These are phyloP conservation scores for Knoxia roxburghii DNA, from an alignment of 257 asterid species.

Conservation along the genomic window DNA sequence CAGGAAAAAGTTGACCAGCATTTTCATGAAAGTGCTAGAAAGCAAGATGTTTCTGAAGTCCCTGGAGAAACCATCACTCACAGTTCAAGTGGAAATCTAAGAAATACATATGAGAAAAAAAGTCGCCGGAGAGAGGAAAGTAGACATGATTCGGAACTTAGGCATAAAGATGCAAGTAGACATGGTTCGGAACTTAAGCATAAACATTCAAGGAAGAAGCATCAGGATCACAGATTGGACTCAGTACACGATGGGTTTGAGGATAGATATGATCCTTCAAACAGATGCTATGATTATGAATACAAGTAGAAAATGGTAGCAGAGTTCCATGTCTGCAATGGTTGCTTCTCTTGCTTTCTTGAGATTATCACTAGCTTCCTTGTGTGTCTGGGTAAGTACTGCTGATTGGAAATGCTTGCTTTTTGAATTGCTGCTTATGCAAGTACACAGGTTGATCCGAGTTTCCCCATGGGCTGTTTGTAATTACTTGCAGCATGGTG, in stretches of 20 bases:
- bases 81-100: conserved; percentile 31
- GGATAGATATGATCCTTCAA: conserved; percentile 72
- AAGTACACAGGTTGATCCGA: conserved; percentile 22
- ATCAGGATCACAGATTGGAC: conserved; percentile 22
- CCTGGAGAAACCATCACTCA: conserved; percentile 26
- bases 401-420: conserved; percentile 2
- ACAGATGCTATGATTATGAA: conserved; percentile 26
- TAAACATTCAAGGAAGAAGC: conserved; percentile 30
- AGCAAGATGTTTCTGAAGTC: conserved; percentile 23
- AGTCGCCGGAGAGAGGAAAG: conserved; percentile 39
- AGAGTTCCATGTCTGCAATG: background rate
- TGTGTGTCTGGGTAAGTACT: conserved; percentile 37
- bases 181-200: conserved; percentile 31
- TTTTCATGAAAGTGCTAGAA: conserved; percentile 22
- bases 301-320: conserved; percentile 7
- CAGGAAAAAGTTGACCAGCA: conserved; percentile 22
- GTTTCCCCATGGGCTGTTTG: conserved; percentile 17
- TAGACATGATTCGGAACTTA: conserved; percentile 31
- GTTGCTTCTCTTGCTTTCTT: background rate
- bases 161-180: conserved; percentile 28
- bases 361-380: conserved; percentile 19
- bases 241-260: conserved; percentile 35
- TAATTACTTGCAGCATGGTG: conserved; percentile 51
- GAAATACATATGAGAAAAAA: conserved; percentile 35
- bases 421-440: conserved; percentile 13